These are phyloP conservation scores for Macaranga tanarius DNA, from an alignment of 441 rosid species.

Conservation along the genomic window DNA sequence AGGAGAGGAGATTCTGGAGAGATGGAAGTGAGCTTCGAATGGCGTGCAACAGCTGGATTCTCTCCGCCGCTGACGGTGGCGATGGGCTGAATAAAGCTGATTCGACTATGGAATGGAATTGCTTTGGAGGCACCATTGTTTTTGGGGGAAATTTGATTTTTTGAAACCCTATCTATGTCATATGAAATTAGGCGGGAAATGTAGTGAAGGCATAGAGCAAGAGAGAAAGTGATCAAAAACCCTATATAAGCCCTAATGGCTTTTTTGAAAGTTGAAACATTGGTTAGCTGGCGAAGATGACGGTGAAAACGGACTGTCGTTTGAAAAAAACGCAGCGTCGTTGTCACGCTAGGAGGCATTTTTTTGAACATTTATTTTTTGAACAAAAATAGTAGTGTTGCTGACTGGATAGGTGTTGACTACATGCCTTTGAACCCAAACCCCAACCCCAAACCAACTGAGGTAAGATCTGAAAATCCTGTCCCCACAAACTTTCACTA, in stretches of 20 bases:
- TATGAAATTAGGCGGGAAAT: slow-evolving; percentile 29
- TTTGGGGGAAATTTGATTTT: not conserved
- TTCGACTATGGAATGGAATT: slow-evolving; percentile 66
- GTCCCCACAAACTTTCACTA: no score
- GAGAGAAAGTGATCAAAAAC: not conserved
- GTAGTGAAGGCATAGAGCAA: not conserved
- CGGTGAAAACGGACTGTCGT: not conserved
- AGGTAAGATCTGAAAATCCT: no score
- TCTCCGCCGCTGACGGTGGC: slow-evolving; percentile 64
- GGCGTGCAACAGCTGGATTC: slow-evolving; percentile 78
- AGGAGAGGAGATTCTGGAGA: slow-evolving; percentile 66
- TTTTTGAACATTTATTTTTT: no score
- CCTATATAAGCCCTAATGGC: slow-evolving; percentile 9
- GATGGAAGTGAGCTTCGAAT: slow-evolving; percentile 63
- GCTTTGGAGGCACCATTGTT: slow-evolving; percentile 69
- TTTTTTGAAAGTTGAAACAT: not conserved
- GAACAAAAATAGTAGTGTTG: no score
- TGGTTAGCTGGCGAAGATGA: no score
- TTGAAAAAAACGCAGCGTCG: not conserved
- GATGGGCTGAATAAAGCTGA: slow-evolving; percentile 74
- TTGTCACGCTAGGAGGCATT: not conserved
- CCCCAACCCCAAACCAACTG: no score
- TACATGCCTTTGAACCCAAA: no score
- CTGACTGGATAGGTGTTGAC: no score
- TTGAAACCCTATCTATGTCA: slow-evolving; percentile 23